Evolutionary conservation across 176 grass and related monocot species (phyloP).

Genomic region (Eleusine coracana): DNA sequence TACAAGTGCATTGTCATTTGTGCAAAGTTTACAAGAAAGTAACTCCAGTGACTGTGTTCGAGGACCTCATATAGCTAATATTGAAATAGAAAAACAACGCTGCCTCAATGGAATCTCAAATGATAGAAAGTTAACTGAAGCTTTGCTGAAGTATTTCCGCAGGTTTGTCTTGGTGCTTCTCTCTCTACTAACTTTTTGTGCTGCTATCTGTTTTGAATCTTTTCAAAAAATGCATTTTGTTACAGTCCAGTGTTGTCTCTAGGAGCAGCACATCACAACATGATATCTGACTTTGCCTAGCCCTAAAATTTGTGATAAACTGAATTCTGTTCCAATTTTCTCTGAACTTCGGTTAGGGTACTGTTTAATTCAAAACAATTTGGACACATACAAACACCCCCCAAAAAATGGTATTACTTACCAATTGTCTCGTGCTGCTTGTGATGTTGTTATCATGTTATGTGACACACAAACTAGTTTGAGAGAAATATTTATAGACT

Average conservation of each 20-base stretch:
- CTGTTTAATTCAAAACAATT: not conserved
- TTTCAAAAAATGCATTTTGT: not conserved
- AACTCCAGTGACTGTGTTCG: slow-evolving; percentile 59
- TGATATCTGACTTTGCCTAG: not conserved
- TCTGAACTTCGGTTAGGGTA: not conserved
- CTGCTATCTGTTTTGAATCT: not conserved
- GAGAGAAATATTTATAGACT: not conserved
- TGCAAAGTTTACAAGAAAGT: slow-evolving; percentile 78
- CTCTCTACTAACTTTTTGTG: not conserved
- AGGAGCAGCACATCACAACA: not conserved
- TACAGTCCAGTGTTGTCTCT: not conserved
- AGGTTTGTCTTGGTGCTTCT: slow-evolving; percentile 58
- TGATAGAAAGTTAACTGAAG: slow-evolving; percentile 66
- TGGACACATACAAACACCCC: not conserved
- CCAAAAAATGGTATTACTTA: not conserved
- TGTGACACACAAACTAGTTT: not conserved
- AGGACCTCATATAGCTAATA: slow-evolving; percentile 80
- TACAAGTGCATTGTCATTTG: slow-evolving; percentile 71
- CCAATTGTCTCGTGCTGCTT: not conserved
- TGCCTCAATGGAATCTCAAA: slow-evolving; percentile 56
- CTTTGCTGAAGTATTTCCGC: slow-evolving; percentile 74
- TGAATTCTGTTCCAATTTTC: not conserved
- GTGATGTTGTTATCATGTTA: not conserved
- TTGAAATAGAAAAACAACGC: slow-evolving; percentile 82
- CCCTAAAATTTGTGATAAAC: not conserved